Base-by-base conservation (phyloP, 805 yeast species). In the Saccharomycopsis capsularis region DNA sequence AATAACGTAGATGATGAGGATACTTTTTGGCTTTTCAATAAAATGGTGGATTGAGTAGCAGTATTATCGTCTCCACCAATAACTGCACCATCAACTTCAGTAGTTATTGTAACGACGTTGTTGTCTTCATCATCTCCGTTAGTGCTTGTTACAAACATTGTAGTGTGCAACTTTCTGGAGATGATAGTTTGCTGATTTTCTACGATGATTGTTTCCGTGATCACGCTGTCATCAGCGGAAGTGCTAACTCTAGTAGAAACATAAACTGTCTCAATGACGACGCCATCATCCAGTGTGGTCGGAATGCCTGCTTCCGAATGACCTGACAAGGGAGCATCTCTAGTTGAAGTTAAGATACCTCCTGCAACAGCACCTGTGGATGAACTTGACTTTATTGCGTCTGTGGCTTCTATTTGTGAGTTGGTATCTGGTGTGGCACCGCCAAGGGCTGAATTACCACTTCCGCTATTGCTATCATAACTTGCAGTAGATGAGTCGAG, bases 141-240 rank as follows among this genome's bases (percentile, higher is more conserved):
- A 4, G 42, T 4, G 9, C 15, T 9, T n/a, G 16, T 22, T 15
- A 15, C 25, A 25, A 19, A 9, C 7, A 13, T 9, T 29, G 32
- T 29, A 29, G 13, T 9, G 32, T 9, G 11, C 11, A 13, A 29
- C 13, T 13, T 13, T 13, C 13, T 7, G 7, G 32, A 29, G 7
- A 13, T 40, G n/a, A 40, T 19, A 15, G 51, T 46, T n/a, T 50
- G 29, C 18, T 32, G 23, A 25, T 50, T 46, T 23, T 42, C 51
- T 16, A 50, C 44, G 23, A 46, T 34, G 9, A 50, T 39, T 3
- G 53, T 50, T 7, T 38, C 53, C 7, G 53, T 50, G 36, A 47
- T 47, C 18, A 50, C 50, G 22, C 42, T 38, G 23, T 50, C 37
- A 22, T 42, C 37, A 27, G 7, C 25, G 22, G 15, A 19, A 21